phyloP scores from a whole-genome alignment of 2,329 filamentous ascomycete genomes.

The Rutstroemia sydowiana region DNA sequence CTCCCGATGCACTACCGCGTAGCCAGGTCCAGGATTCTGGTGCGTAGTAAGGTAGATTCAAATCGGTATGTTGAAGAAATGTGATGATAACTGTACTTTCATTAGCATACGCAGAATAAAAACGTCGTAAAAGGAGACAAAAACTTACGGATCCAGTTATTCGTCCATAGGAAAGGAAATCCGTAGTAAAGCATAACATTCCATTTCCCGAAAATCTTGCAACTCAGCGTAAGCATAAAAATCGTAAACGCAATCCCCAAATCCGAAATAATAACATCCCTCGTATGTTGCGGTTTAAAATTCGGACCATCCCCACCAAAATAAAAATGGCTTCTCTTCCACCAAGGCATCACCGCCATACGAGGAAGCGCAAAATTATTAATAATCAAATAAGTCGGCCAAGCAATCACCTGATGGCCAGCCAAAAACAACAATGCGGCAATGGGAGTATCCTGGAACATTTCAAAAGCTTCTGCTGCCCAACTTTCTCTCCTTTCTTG shows the following conservation, averaged over 20 bases:
- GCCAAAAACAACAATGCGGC: conserved; percentile 46
- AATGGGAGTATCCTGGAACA: conserved; percentile 45
- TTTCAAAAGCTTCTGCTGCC: conserved; percentile 41
- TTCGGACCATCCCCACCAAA: conserved; percentile 53
- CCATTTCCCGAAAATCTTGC: conserved; percentile 42
- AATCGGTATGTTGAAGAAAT: conserved; percentile 64
- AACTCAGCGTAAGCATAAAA: conserved; percentile 30
- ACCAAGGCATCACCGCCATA: conserved; percentile 19
- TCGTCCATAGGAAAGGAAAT: conserved; percentile 61
- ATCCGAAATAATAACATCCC: conserved; percentile 51
- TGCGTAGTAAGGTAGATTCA: conserved; percentile 49
- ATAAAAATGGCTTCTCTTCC: conserved; percentile 36
- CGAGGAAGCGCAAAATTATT: conserved; percentile 35
- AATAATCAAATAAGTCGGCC: conserved; percentile 54
- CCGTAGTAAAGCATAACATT: conserved; percentile 54
- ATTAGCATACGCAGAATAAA: background rate
- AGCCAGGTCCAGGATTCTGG: conserved; percentile 52
- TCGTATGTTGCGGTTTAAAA: conserved; percentile 48
- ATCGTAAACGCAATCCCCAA: conserved; percentile 46
- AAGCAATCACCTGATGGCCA: conserved; percentile 55
- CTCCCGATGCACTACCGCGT: conserved; percentile 51
- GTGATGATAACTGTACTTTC: conserved; percentile 56
- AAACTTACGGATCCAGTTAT: conserved; percentile 57
- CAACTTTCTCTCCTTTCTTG: background rate
- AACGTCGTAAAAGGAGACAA: background rate